Percentiles rank a stretch among this genome's conserved stretches.
Evolutionary conservation across 768 basidiomycete species (phyloP).

Genomic region (Lactarius indigo): DNA sequence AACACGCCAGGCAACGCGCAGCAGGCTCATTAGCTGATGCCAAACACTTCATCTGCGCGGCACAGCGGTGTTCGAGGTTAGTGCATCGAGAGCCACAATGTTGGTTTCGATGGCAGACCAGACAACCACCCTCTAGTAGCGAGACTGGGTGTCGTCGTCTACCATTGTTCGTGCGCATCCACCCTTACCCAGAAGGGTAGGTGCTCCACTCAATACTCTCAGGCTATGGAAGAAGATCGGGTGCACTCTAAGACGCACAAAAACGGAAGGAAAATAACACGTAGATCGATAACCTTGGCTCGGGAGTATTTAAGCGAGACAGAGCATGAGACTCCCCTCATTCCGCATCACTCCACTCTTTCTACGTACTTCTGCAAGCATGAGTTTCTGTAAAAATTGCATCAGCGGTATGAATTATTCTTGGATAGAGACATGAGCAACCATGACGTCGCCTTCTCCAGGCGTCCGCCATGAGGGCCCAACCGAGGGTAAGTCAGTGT

Average conservation of each 20-base stretch:
- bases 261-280: neutral
- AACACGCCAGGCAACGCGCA: neutral
- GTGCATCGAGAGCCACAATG: neutral
- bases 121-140: neutral
- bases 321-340: neutral
- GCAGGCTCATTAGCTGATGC: neutral
- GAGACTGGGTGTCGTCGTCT: neutral
- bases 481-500: constrained; percentile 32
- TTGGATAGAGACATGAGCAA: neutral
- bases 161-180: neutral
- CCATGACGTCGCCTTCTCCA: constrained; percentile 8
- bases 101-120: neutral
- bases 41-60: neutral
- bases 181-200: neutral
- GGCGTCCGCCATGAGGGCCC: constrained; percentile 38
- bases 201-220: neutral
- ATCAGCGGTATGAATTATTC: constrained; percentile 42
- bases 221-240: neutral
- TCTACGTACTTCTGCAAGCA: constrained; percentile 22
- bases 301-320: constrained; percentile 6
- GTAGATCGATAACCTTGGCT: neutral
- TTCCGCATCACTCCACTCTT: neutral
- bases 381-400: constrained; percentile 58
- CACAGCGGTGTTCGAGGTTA: neutral
- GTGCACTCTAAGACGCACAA: neutral